Percentiles rank a stretch among this genome's conserved stretches.
Evolutionary conservation across 2,329 filamentous ascomycete genomes (phyloP).

Genomic region (Exophiala mesophila): DNA sequence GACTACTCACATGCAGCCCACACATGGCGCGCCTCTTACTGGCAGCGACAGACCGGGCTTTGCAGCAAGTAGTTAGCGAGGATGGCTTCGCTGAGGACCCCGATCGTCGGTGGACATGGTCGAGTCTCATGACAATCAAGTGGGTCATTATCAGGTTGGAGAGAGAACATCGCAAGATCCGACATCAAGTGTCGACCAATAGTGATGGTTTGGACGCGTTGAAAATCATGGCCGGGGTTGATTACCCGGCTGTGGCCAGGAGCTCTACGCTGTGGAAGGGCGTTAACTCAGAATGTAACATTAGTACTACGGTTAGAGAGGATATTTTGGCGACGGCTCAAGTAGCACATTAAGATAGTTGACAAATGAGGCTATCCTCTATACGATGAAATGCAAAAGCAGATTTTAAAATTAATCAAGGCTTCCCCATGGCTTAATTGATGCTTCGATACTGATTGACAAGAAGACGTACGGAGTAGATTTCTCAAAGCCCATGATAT

Average conservation of each 20-base stretch:
- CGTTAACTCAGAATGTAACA: slow-evolving; percentile 14
- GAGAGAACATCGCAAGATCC: slow-evolving; percentile 33
- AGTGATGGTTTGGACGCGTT: slow-evolving; percentile 8
- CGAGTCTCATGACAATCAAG: slow-evolving; percentile 43
- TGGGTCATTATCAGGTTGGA: slow-evolving; percentile 43
- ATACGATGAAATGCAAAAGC: slow-evolving; percentile 16
- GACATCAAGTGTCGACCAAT: slow-evolving; percentile 26
- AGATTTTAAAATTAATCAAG: slow-evolving; percentile 6
- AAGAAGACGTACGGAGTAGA: too few species aligned
- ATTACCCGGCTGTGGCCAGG: slow-evolving; percentile 34
- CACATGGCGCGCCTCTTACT: slow-evolving; percentile 51
- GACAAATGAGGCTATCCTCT: slow-evolving; percentile 2
- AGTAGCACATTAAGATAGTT: slow-evolving; percentile 18
- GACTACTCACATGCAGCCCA: slow-evolving; percentile 50
- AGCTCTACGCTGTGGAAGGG: slow-evolving; percentile 38
- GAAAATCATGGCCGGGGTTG: slow-evolving; percentile 31
- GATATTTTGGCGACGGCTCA: slow-evolving; percentile 18
- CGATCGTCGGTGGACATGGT: slow-evolving; percentile 37
- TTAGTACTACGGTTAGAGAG: slow-evolving; percentile 7
- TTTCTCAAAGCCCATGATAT: too few species aligned
- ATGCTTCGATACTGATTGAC: too few species aligned
- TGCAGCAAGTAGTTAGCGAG: slow-evolving; percentile 47
- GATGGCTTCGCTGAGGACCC: slow-evolving; percentile 33
- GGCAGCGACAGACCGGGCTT: slow-evolving; percentile 50
- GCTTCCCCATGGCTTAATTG: too few species aligned